Evolutionary conservation across 257 asterid genomes (phyloP), one percentile per base, ranked within the genome.

Genomic region (Orobanche coerulescens): DNA sequence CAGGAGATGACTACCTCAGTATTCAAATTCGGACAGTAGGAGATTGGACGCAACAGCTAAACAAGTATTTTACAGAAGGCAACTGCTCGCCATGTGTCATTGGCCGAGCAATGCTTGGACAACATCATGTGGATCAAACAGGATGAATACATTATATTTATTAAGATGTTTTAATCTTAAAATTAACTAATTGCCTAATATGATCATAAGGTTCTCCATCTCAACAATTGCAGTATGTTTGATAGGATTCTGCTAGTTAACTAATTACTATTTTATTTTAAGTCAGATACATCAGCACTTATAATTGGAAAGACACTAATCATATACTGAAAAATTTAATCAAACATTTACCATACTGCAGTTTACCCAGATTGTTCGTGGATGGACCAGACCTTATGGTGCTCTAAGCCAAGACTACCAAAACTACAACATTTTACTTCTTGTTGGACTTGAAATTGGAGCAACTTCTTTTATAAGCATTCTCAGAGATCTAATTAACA

Each of bases 321-420:
- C n/a, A n/a, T n/a, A n/a, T n/a, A n/a, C n/a, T n/a, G n/a, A n/a
- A n/a, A n/a, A n/a, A n/a, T n/a, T n/a, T n/a, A n/a, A n/a, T n/a
- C n/a, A n/a, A n/a, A n/a, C n/a, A n/a, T n/a, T n/a, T n/a, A n/a
- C n/a, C n/a, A n/a, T n/a, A n/a, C n/a, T 42, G 73, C 87, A 86
- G 95, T 55, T 75, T 84, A 52, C 95, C 94, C 40, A 78, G 83
- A 73, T 56, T 89, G 78, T 79, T 84, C 8, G 88, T 84, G 1
- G 95, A 86, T 66, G 97, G 97, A 71, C 97, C 97, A n/a, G n/a
- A n/a, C n/a, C n/a, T 34, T 86, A 89, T 26, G 97, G 97, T n/a
- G 95, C 95, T 49, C 91, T 95, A 25, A 95, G 95, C 11, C 95
- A 89, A 52, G 92, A 84, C 61, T 86, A 86, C 78, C 87, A 79